A percentile compares a stretch with the other conserved stretches of the same genome.
Evolutionary conservation across 179 eudicot species (phyloP).

Genomic region (Spinacia oleracea): DNA sequence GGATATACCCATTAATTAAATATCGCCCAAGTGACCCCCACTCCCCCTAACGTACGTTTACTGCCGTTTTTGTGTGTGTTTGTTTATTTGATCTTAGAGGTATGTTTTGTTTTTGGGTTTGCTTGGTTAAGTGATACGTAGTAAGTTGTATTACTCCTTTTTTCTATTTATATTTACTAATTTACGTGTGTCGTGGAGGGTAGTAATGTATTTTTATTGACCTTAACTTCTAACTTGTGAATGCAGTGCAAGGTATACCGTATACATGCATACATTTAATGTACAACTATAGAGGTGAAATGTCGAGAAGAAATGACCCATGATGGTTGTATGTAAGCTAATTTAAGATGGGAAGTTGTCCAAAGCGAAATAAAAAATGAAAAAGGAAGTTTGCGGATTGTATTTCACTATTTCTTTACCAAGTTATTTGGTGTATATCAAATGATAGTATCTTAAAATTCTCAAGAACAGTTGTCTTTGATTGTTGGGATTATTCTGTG

Average conservation of each 20-base stretch:
- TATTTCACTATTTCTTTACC: not conserved
- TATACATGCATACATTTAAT: constrained; percentile 46
- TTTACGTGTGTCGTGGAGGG: too few species aligned
- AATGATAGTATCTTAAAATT: constrained; percentile 12
- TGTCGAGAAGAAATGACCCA: constrained; percentile 38
- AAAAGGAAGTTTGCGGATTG: not conserved
- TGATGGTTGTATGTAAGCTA: constrained; percentile 14
- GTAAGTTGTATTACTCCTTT: too few species aligned
- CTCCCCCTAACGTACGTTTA: too few species aligned
- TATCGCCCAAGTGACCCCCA: too few species aligned
- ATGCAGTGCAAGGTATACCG: constrained; percentile 49
- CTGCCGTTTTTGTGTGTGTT: too few species aligned
- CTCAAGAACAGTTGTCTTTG: not conserved
- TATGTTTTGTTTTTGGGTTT: too few species aligned
- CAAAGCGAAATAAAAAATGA: not conserved
- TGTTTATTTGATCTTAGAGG: too few species aligned
- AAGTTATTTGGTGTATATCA: constrained; percentile 8
- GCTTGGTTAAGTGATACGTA: too few species aligned
- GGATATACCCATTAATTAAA: too few species aligned
- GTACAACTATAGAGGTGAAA: constrained; percentile 44
- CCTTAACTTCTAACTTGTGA: constrained; percentile 19
- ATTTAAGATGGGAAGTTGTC: constrained; percentile 11
- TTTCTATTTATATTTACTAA: too few species aligned
- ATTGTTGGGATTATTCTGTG: not conserved
- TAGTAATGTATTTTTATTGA: not conserved